Evolutionary conservation across 495 filamentous ascomycete species (phyloP).

Genomic region (Hypoxylon rickii): DNA sequence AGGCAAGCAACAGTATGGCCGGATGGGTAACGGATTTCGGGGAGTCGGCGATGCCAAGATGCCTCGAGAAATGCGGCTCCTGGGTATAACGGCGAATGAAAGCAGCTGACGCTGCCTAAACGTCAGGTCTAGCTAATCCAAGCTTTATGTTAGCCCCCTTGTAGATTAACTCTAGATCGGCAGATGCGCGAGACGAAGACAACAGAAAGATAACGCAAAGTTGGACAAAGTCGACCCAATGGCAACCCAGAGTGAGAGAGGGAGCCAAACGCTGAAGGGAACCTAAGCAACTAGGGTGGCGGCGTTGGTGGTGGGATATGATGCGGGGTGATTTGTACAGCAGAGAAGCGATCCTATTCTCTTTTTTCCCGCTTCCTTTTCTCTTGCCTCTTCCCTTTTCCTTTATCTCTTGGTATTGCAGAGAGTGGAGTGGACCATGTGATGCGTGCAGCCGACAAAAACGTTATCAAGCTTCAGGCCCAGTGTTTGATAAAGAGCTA

Average conservation of each 20-base stretch:
- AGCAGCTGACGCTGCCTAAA: conserved; percentile 37
- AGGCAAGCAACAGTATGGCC: conserved; percentile 51
- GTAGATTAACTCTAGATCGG: conserved; percentile 17
- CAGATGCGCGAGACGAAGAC: conserved; percentile 20
- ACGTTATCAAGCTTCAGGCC: conserved; percentile 19
- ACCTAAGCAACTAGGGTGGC: conserved; percentile 18
- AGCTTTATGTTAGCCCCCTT: conserved; percentile 22
- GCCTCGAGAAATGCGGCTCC: conserved; percentile 21
- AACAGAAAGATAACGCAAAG: conserved; percentile 27
- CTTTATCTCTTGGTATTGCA: conserved; percentile 3
- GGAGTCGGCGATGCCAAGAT: conserved; percentile 22
- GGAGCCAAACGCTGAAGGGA: too few species aligned
- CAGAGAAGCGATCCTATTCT: conserved; percentile 7
- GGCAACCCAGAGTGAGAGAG: conserved; percentile 13
- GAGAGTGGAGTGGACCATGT: conserved; percentile 27
- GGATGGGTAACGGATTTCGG: conserved; percentile 19
- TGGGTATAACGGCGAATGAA: conserved; percentile 22
- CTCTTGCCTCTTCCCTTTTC: neutral
- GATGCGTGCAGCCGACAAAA: conserved; percentile 20
- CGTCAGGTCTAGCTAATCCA: conserved; percentile 27
- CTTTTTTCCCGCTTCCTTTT: neutral
- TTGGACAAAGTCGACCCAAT: conserved; percentile 23
- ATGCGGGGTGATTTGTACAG: conserved; percentile 31
- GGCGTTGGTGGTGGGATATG: conserved; percentile 16
- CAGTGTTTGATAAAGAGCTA: conserved; percentile 2